These are phyloP conservation scores for Abelmoschus esculentus DNA, from an alignment of 345 rosid genomes.

Conservation along the genomic window DNA sequence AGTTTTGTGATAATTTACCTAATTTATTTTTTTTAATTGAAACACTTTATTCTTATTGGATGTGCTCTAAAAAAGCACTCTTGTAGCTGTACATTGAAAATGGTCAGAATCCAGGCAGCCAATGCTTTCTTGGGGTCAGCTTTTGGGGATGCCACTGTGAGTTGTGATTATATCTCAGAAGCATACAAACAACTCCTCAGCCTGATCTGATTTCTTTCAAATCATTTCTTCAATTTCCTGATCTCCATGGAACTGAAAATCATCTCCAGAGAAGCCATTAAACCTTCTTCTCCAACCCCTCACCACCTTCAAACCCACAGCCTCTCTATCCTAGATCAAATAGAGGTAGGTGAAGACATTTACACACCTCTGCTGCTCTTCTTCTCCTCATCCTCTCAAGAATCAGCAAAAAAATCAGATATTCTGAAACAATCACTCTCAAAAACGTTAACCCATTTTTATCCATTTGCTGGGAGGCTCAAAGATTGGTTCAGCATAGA, in stretches of 20 bases:
- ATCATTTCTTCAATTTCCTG: too few species aligned
- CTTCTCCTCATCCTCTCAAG: background rate
- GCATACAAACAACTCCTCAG: background rate
- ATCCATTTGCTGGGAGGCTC: conserved; percentile 21
- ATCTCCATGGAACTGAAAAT: conserved; percentile 15
- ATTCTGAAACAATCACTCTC: conserved; percentile 22
- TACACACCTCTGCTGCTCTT: conserved; percentile 23
- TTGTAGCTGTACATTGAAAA: too few species aligned
- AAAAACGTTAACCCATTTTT: conserved; percentile 11
- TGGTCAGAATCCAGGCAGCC: too few species aligned
- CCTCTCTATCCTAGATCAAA: conserved; percentile 28
- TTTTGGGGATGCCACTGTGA: too few species aligned
- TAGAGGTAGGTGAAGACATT: background rate
- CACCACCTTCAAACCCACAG: conserved; percentile 13
- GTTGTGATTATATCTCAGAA: too few species aligned
- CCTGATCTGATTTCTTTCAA: too few species aligned
- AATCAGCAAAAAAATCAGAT: background rate
- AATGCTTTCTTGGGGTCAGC: too few species aligned
- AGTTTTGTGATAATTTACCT: too few species aligned
- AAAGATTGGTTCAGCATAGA: conserved; percentile 15
- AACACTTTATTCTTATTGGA: too few species aligned
- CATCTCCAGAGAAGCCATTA: conserved; percentile 20
- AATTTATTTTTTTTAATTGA: too few species aligned
- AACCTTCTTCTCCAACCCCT: conserved; percentile 30
- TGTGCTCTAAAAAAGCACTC: too few species aligned